Evolutionary conservation across 768 basidiomycete species (phyloP), one percentile per base, ranked within the genome.

Genomic region (Suillus lakei): DNA sequence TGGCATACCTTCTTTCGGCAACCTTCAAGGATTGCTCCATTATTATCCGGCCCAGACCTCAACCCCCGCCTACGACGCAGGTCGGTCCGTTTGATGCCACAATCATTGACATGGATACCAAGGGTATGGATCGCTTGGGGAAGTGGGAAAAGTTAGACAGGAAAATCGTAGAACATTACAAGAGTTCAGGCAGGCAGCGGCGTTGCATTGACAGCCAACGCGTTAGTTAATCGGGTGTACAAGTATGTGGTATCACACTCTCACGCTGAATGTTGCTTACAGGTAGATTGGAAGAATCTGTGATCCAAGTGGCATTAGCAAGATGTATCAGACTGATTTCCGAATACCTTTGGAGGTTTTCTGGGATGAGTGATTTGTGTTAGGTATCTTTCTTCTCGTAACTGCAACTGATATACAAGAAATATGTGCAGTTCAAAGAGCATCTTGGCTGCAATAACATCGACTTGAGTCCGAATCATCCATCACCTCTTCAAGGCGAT

Each of bases 1-100:
- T 92, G 55, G 90, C 92, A 9, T 93, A 93, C 75, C 80, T 95
- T 26, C 88, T 98, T 60, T 95, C 95, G 5, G 94, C 94, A 30
- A 92, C 93, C 7, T 95, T 99, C 84, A 99, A 99, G 76, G 97
- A 99, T 76, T 99, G 97, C 78, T 98, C 96, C 0, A 64, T 91
- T 61, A 86, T 91, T 62, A 66, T 90, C 43, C 79, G 81, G 26
- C 66, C 71, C 56, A 58, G 50, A 64, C 18, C 13, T 21, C 48
- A 48, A 12, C 5, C 23, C 23, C 48, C 3, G 48, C 13, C 48
- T 26, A 26, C 26, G 23, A 6, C 38, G 16, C 68, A 55, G 16
- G 63, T 65, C 34, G 36, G 44, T 16, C 50, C 55, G 76, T 85
- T 66, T 65, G 79, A 48, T 34, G 61, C 44, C 53, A 63, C 58